Conservation (phyloP, 345 rosid genomes). For the Raphanus raphanistrum region DNA sequence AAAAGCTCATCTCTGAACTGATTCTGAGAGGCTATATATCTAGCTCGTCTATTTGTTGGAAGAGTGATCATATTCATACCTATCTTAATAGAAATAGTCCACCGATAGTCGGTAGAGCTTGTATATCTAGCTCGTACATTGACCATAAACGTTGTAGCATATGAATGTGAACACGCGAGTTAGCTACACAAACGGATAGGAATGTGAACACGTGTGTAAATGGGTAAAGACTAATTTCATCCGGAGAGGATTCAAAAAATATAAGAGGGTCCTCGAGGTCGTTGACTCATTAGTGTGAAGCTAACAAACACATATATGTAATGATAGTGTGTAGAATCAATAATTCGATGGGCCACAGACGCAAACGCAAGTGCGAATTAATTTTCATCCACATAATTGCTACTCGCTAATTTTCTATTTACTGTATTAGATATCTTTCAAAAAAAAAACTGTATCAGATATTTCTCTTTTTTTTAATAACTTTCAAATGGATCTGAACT, state of each 20-base stretch:
- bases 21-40: neutral
- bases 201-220: constrained; percentile 23
- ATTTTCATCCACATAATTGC: too few species aligned
- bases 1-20: neutral
- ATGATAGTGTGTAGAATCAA: neutral
- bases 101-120: too few species aligned
- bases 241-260: neutral
- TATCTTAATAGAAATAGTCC: too few species aligned
- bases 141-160: neutral
- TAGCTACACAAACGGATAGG: neutral
- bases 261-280: neutral
- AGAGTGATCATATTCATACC: neutral
- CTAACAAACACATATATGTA: constrained; percentile 19
- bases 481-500: too few species aligned
- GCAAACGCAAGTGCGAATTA: too few species aligned
- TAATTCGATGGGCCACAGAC: too few species aligned
- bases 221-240: neutral
- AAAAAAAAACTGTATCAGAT: too few species aligned
- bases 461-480: too few species aligned
- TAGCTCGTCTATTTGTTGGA: neutral
- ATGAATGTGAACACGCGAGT: neutral
- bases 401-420: too few species aligned
- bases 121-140: neutral
- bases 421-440: too few species aligned
- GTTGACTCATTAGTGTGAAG: constrained; percentile 26